Evolutionary conservation across 352 stramenopile genomes (phyloP).

Genomic region (Pythium phragmiticola): DNA sequence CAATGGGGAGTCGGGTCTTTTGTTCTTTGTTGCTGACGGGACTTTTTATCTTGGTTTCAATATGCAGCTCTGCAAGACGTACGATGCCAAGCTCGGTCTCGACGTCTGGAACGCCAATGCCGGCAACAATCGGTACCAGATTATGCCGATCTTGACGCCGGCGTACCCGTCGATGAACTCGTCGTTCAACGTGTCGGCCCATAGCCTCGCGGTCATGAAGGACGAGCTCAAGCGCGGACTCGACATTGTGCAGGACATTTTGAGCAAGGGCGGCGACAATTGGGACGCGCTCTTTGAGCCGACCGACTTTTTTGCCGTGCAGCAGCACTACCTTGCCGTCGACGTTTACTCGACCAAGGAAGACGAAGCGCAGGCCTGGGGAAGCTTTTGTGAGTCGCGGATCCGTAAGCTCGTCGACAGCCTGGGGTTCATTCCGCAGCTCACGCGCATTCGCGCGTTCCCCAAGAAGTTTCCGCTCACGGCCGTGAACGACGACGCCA

Average conservation of each 20-base stretch:
- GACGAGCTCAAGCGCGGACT: constrained; percentile 89
- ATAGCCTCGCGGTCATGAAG: constrained; percentile 94
- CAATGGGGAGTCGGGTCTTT: not conserved
- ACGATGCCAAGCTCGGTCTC: constrained; percentile 82
- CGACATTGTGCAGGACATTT: constrained; percentile 79
- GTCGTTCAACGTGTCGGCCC: constrained; percentile 96
- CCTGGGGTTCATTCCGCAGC: constrained; percentile 75
- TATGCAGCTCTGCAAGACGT: constrained; percentile 75
- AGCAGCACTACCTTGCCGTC: constrained; percentile 90
- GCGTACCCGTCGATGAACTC: constrained; percentile 99
- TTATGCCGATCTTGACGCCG: constrained; percentile 99
- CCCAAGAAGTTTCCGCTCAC: constrained; percentile 84
- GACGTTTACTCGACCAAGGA: constrained; percentile 89
- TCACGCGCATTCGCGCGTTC: constrained; percentile 81
- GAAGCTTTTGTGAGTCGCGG: constrained; percentile 92
- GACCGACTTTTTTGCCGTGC: constrained; percentile 86
- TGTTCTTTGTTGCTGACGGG: not conserved
- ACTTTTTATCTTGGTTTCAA: constrained; percentile 5
- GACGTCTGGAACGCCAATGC: constrained; percentile 89
- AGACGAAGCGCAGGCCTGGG: constrained; percentile 92
- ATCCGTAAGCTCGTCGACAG: constrained; percentile 91
- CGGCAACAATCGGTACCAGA: constrained; percentile 89
- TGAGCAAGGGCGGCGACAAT: constrained; percentile 77
- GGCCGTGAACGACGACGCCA: constrained; percentile 37
- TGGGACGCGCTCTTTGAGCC: constrained; percentile 81